Conservation (phyloP, 345 rosid species). For the Aquilaria yunnanensis region DNA sequence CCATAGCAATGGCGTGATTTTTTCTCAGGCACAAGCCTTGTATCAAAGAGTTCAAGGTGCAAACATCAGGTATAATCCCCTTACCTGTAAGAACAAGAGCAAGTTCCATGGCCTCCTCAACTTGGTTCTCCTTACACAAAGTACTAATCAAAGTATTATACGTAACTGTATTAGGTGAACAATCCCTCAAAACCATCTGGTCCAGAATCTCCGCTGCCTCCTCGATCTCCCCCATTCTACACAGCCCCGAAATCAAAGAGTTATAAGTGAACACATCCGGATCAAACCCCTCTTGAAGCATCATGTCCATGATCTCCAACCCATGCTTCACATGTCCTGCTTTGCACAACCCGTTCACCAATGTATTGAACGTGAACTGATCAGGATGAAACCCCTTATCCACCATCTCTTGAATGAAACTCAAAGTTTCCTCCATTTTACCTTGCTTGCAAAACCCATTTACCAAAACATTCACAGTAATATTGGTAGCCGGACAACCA, state of each 20-base stretch:
- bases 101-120: constrained; percentile 71
- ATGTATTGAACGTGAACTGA: constrained; percentile 69
- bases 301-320: constrained; percentile 73
- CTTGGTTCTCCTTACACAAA: constrained; percentile 73
- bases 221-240: constrained; percentile 69
- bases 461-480: constrained; percentile 78
- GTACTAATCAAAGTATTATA: constrained; percentile 83
- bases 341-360: constrained; percentile 82
- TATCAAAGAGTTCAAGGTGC: constrained; percentile 73
- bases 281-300: constrained; percentile 85
- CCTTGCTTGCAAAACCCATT: constrained; percentile 82
- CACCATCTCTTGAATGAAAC: constrained; percentile 59
- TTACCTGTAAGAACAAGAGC: constrained; percentile 59
- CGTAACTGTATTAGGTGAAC: constrained; percentile 83
- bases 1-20: constrained; percentile 53
- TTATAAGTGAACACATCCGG: constrained; percentile 78
- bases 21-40: constrained; percentile 68
- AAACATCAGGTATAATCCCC: constrained; percentile 69
- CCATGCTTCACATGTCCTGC: constrained; percentile 77
- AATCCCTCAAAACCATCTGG: constrained; percentile 78
- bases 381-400: constrained; percentile 68
- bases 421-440: constrained; percentile 60
- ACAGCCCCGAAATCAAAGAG: constrained; percentile 77
- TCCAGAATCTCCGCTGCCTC: constrained; percentile 73
- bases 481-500: constrained; percentile 48